Evolutionary conservation across 305 asterid genomes (phyloP).

Genomic region (Andrographis paniculata): DNA sequence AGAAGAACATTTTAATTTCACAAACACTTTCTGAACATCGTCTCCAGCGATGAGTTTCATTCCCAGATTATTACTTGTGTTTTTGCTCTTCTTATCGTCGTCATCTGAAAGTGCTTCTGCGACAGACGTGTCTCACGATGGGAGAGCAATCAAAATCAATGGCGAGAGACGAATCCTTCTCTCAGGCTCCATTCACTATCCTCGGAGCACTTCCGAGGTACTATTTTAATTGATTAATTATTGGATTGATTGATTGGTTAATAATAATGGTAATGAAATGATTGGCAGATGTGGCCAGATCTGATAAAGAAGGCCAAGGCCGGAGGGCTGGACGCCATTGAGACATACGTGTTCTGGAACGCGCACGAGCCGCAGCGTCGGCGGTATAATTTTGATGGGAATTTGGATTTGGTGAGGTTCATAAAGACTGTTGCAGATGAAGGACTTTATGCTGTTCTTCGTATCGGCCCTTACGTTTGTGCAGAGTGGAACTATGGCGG

Average conservation of each 20-base stretch:
- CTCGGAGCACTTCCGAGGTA: background rate
- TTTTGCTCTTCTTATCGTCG: too few relatives aligned
- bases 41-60: too few relatives aligned
- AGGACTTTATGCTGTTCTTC: constrained; percentile 59
- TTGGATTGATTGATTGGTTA: background rate
- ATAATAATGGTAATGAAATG: background rate
- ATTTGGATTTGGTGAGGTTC: constrained; percentile 51
- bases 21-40: too few relatives aligned
- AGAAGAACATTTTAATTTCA: too few relatives aligned
- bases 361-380: constrained; percentile 62
- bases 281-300: constrained; percentile 67
- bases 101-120: background rate
- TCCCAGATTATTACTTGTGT: too few relatives aligned
- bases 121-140: background rate
- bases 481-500: constrained; percentile 93
- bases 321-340: constrained; percentile 68
- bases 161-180: background rate
- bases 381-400: constrained; percentile 52
- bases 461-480: constrained; percentile 81
- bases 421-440: constrained; percentile 40
- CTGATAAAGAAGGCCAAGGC: constrained; percentile 59
- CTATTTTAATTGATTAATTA: too few relatives aligned
- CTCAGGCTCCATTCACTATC: background rate
- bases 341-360: constrained; percentile 78
- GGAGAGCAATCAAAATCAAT: background rate